Conservation (phyloP, 2,329 filamentous ascomycete species). For the Chaetoscypha palmicola region DNA sequence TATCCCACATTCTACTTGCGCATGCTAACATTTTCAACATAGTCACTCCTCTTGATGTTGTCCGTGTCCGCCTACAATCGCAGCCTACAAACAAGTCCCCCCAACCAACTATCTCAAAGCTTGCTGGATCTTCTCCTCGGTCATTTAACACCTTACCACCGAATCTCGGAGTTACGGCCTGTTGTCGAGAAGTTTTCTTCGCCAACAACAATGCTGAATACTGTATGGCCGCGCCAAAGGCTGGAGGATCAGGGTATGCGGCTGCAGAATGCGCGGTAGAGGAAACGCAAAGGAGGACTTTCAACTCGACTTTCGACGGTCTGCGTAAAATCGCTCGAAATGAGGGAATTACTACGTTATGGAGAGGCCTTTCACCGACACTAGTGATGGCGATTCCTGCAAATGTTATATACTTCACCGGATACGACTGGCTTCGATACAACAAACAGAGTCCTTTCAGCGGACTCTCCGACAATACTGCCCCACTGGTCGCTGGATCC, state of each 20-base stretch:
- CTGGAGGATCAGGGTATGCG: slow-evolving; percentile 28
- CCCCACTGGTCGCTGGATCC: slow-evolving; percentile 74
- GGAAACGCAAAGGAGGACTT: slow-evolving; percentile 73
- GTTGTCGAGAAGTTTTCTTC: slow-evolving; percentile 96
- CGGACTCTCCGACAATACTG: slow-evolving; percentile 59
- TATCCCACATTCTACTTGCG: slow-evolving; percentile 2
- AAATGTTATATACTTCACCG: slow-evolving; percentile 98
- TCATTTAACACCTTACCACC: slow-evolving; percentile 63
- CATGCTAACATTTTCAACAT: slow-evolving; percentile 6
- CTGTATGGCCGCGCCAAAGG: slow-evolving; percentile 35
- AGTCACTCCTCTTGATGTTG: slow-evolving; percentile 96
- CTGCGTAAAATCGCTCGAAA: slow-evolving; percentile 90
- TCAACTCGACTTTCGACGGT: slow-evolving; percentile 87
- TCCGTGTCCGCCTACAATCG: slow-evolving; percentile 88
- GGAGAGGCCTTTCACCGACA: slow-evolving; percentile 91
- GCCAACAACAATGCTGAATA: slow-evolving; percentile 71
- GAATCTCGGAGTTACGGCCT: slow-evolving; percentile 85
- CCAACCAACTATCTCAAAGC: slow-evolving; percentile 45
- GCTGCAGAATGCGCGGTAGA: slow-evolving; percentile 69
- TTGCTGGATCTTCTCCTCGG: slow-evolving; percentile 46
- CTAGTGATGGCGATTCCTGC: slow-evolving; percentile 88
- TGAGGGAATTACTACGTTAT: slow-evolving; percentile 79
- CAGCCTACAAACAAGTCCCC: slow-evolving; percentile 49
- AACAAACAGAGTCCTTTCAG: slow-evolving; percentile 67
- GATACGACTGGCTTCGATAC: slow-evolving; percentile 88